Evolutionary conservation across 257 asterid species (phyloP).

Genomic region (Leptodermis oblonga): DNA sequence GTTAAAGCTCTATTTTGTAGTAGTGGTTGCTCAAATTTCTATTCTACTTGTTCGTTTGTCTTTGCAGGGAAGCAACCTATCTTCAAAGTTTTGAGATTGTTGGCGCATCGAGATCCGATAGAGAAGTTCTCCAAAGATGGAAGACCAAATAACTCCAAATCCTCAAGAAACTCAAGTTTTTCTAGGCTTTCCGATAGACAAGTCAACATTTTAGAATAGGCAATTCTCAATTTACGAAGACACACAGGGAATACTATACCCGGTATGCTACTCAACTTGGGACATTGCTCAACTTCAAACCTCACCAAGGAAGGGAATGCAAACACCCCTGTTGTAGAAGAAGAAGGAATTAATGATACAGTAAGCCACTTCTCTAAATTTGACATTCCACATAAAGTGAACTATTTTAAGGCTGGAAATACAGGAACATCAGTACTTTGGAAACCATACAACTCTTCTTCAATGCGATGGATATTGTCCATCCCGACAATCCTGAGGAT

Average conservation of each 20-base stretch:
- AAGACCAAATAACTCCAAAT: not conserved
- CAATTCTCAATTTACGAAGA: constrained; percentile 5
- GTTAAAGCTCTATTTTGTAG: too few species aligned
- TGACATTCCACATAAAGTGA: not conserved
- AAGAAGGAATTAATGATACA: not conserved
- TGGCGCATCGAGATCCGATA: not conserved
- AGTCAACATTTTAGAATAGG: not conserved
- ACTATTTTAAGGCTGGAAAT: constrained; percentile 14
- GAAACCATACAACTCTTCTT: not conserved
- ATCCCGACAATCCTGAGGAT: not conserved
- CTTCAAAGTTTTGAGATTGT: not conserved
- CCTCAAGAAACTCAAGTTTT: not conserved
- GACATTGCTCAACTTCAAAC: constrained; percentile 14
- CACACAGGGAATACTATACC: not conserved
- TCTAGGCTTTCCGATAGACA: not conserved
- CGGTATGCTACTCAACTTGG: not conserved
- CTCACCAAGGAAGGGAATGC: constrained; percentile 4
- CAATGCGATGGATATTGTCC: not conserved
- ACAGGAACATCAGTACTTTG: not conserved
- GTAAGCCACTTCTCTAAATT: constrained; percentile 13
- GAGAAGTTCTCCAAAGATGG: not conserved
- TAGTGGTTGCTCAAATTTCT: too few species aligned
- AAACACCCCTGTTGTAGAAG: not conserved
- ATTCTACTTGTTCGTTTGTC: too few species aligned
- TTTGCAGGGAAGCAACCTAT: not conserved